These are phyloP conservation scores for Metarhizium sp. DNA, from an alignment of 2,329 filamentous ascomycete genomes.

Conservation along the genomic window DNA sequence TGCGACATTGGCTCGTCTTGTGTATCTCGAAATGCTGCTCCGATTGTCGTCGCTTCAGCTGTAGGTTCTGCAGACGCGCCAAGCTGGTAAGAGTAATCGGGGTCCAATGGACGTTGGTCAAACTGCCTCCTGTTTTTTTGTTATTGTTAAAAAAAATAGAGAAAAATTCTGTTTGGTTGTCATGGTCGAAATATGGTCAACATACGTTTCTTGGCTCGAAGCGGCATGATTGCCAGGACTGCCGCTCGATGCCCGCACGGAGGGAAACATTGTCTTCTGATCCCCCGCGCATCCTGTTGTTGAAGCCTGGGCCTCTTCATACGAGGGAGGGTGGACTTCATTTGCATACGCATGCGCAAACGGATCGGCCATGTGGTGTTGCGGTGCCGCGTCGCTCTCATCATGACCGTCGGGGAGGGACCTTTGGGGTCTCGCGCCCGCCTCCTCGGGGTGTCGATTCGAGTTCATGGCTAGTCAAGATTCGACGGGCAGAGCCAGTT, in stretches of 20 bases:
- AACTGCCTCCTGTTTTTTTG: neutral
- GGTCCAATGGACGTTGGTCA: neutral
- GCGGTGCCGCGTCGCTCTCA: neutral
- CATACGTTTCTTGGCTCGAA: neutral
- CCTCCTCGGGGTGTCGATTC: neutral
- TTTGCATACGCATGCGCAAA: neutral
- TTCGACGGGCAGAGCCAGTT: neutral
- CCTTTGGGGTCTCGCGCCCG: neutral
- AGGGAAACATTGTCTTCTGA: neutral
- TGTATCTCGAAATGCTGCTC: neutral
- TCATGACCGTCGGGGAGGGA: neutral
- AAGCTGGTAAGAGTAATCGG: neutral
- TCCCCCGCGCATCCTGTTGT: neutral
- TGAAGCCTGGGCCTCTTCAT: neutral
- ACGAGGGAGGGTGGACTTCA: neutral
- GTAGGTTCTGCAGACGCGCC: neutral
- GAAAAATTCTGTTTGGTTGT: neutral
- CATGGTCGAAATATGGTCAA: neutral
- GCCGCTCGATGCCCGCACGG: neutral
- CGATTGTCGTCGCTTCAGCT: neutral
- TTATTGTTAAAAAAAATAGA: no score
- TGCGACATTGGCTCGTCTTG: neutral
- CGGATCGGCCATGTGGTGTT: neutral
- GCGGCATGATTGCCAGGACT: neutral
- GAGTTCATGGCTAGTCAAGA: neutral